phyloP scores from a whole-genome alignment of 345 rosid genomes.

The Salix dunnii region DNA sequence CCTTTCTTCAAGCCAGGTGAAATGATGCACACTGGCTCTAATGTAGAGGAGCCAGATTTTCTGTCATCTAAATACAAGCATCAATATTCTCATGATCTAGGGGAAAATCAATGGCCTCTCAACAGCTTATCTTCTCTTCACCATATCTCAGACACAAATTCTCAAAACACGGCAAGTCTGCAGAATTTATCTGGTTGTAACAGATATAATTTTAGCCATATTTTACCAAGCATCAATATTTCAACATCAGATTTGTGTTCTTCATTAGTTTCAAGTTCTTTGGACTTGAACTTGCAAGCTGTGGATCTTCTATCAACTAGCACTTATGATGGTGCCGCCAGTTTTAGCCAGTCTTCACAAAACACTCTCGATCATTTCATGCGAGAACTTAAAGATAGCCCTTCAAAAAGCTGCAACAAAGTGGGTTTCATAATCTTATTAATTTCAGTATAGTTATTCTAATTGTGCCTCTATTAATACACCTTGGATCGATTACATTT shows the following conservation, averaged over 20 bases:
- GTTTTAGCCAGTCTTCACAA: constrained; percentile 18
- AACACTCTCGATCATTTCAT: constrained; percentile 1
- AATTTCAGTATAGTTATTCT: not conserved
- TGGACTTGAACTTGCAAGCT: constrained; percentile 29
- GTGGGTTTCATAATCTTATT: constrained; percentile 20
- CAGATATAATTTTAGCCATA: constrained; percentile 17
- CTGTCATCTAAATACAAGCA: constrained; percentile 3
- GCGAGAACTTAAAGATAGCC: constrained; percentile 14
- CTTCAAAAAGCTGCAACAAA: constrained; percentile 27
- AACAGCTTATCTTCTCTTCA: constrained; percentile 20
- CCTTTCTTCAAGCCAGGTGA: constrained; percentile 26
- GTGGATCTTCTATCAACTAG: constrained; percentile 15
- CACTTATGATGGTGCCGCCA: constrained; percentile 10
- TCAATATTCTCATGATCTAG: not conserved
- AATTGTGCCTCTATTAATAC: not conserved
- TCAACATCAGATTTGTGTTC: constrained; percentile 20
- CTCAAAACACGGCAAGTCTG: not conserved
- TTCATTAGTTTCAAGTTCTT: constrained; percentile 25
- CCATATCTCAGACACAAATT: not conserved
- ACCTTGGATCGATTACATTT: not conserved
- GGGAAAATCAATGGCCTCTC: constrained; percentile 6
- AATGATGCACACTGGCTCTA: constrained; percentile 1
- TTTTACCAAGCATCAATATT: constrained; percentile 19
- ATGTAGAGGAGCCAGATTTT: not conserved
- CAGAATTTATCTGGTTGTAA: not conserved